Evolutionary conservation across 1,284 basidiomycete genomes (phyloP).

Genomic region (Leccinum pseudoinsigne): DNA sequence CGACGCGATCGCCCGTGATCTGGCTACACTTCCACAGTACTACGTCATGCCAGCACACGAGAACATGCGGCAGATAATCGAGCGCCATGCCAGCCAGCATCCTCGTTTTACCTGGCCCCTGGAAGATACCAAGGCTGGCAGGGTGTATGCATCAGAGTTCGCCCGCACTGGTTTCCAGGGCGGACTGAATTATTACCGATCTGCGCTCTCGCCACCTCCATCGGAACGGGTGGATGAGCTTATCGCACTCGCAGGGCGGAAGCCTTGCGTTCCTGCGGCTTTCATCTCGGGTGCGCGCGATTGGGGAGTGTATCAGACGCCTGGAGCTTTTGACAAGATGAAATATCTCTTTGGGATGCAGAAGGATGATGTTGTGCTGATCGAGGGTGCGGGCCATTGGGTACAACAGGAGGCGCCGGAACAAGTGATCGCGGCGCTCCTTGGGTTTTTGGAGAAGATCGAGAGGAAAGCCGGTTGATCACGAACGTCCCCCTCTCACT

Average conservation of each 20-base stretch:
- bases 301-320: constrained; percentile 59
- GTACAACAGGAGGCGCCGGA: constrained; percentile 54
- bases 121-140: constrained; percentile 42
- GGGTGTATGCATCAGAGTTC: constrained; percentile 51
- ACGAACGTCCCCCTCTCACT: background rate
- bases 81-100: constrained; percentile 25
- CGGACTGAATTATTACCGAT: constrained; percentile 56
- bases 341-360: constrained; percentile 28
- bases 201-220: constrained; percentile 32
- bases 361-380: constrained; percentile 48
- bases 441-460: constrained; percentile 23
- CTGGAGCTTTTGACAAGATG: constrained; percentile 51
- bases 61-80: constrained; percentile 53
- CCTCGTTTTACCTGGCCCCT: constrained; percentile 45
- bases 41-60: constrained; percentile 57
- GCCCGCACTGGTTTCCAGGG: constrained; percentile 60
- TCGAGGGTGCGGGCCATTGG: constrained; percentile 65
- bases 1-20: constrained; percentile 27
- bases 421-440: constrained; percentile 21
- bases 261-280: constrained; percentile 50
- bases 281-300: constrained; percentile 55
- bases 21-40: constrained; percentile 55
- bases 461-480: background rate
- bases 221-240: constrained; percentile 17
- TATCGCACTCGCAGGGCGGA: constrained; percentile 29